Percentiles rank a stretch among this genome's conserved stretches.
phyloP scores from a whole-genome alignment of 345 rosid species.

The Euphorbia tirucalli region DNA sequence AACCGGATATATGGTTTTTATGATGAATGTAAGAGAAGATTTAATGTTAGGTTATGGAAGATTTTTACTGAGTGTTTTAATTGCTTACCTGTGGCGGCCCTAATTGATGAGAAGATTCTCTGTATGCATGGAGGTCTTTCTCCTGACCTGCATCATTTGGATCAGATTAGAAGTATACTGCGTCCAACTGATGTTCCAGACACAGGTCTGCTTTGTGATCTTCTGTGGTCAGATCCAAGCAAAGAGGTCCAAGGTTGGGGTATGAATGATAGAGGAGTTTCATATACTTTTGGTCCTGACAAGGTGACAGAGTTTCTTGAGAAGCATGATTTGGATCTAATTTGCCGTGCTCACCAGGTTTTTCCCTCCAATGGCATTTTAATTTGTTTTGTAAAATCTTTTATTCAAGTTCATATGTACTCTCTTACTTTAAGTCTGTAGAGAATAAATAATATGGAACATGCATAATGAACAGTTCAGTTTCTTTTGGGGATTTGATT shows the following conservation, averaged over 20 bases:
- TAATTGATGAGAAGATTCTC: slow-evolving; percentile 79
- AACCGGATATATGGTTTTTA: slow-evolving; percentile 87
- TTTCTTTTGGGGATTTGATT: background rate
- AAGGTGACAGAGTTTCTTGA: slow-evolving; percentile 71
- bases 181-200: slow-evolving; percentile 82
- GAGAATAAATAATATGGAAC: slow-evolving; percentile 7
- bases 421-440: background rate
- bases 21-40: slow-evolving; percentile 82
- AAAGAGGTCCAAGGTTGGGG: slow-evolving; percentile 77
- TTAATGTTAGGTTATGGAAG: slow-evolving; percentile 76
- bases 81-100: slow-evolving; percentile 85
- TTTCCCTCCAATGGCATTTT: background rate
- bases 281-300: slow-evolving; percentile 68
- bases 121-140: slow-evolving; percentile 95
- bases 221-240: slow-evolving; percentile 86
- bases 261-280: slow-evolving; percentile 85
- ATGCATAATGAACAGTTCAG: background rate
- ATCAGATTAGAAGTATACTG: slow-evolving; percentile 59
- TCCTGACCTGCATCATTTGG: slow-evolving; percentile 61
- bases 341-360: slow-evolving; percentile 97
- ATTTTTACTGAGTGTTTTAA: slow-evolving; percentile 77
- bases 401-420: background rate
- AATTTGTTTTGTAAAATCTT: background rate
- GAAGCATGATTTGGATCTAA: slow-evolving; percentile 74
- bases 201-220: slow-evolving; percentile 80